Percentiles rank a stretch among this genome's conserved stretches.
These are phyloP conservation scores for Starmerella floris DNA, from an alignment of 805 yeast genomes.

Conservation along the genomic window DNA sequence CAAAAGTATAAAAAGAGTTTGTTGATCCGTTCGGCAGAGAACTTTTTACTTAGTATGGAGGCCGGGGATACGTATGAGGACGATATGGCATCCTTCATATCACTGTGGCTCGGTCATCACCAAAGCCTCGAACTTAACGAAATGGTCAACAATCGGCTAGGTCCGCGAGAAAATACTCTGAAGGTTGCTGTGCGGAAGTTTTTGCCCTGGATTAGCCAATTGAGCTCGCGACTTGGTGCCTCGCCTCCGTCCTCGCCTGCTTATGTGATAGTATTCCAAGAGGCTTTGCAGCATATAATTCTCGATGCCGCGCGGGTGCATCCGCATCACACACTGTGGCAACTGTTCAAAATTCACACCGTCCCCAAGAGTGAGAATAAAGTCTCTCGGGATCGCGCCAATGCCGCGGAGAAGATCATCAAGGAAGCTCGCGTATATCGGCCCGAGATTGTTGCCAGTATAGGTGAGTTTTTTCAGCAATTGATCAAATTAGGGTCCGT, in stretches of 20 bases:
- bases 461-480: background rate
- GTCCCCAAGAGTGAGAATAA: background rate
- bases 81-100: constrained; percentile 41
- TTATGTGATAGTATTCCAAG: constrained; percentile 41
- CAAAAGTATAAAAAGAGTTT: constrained; percentile 32
- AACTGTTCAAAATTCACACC: constrained; percentile 7
- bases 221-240: constrained; percentile 51
- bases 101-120: constrained; percentile 42
- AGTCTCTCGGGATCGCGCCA: background rate
- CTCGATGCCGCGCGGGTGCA: constrained; percentile 3
- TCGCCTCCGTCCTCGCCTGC: constrained; percentile 34
- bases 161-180: background rate
- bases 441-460: background rate
- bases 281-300: constrained; percentile 26
- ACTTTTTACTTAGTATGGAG: constrained; percentile 39
- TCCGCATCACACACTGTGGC: constrained; percentile 15
- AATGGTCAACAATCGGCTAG: background rate
- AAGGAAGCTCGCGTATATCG: too few relatives aligned
- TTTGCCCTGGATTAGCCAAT: constrained; percentile 71
- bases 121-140: background rate
- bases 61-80: constrained; percentile 10
- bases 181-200: constrained; percentile 47
- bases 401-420: constrained; percentile 1
- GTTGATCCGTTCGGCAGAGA: constrained; percentile 42
- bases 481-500: background rate